Base-by-base conservation (phyloP, 768 basidiomycete genomes). In the Obba rivulosa region DNA sequence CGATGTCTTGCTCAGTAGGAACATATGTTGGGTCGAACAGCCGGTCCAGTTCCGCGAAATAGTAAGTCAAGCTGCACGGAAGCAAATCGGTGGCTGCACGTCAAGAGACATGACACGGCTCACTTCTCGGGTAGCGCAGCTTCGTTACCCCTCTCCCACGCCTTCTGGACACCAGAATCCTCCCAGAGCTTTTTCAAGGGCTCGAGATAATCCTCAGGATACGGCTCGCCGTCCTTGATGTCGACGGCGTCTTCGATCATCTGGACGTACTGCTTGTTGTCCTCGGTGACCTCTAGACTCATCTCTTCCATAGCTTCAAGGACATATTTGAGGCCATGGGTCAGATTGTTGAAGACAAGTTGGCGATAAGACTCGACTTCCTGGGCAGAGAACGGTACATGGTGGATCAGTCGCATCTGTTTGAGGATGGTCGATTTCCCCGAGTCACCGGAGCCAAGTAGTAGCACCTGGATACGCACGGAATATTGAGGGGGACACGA, bases 381-480 rank as follows among this genome's bases (percentile, higher is more conserved):
- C 58, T 81, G 77, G 0, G 78, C 44, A 0, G 84, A 79, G 69
- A 96, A 99, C 0, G 89, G 85, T 1, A 91, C 73, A 50, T 81
- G 79, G 68, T 98, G 94, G 43, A 99, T 96, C 34, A 96, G 73
- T 34, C 93, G 84, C 94, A 97, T 98, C 85, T 98, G 93, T 87
- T 92, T 93, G 65, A 93, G 76, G 60, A 96, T 77, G 8, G 93
- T 96, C 5, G 87, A 90, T 68, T 96, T 97, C 20, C 93, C 93
- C 25, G 86, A 89, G 63, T 95, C 93, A 23, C 93, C 93, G 37
- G 93, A 93, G 37, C 93, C 93, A 34, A 97, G 75, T 21, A 97
- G 75, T 43, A 97, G 74, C 14, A 96, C 84, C 86, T 93, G 52
- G 34, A 40, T 4, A 8, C 39, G 24, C 20, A 23, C 41, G 28